Evolutionary conservation across 208 protist genomes (phyloP).

Genomic region (Crithidia thermophila): DNA sequence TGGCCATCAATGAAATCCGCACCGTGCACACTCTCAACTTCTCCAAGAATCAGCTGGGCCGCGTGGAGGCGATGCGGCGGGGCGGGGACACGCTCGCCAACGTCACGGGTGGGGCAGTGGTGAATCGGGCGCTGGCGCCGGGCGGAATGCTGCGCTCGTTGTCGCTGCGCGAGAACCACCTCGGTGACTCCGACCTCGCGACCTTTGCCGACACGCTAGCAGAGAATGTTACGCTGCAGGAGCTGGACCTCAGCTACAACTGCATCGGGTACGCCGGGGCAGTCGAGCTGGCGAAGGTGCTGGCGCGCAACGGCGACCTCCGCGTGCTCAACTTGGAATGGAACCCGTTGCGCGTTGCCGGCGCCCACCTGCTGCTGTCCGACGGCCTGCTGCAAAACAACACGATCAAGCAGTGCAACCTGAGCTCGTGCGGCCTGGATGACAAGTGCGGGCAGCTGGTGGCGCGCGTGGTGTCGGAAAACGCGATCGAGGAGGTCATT

Average conservation of each 20-base stretch:
- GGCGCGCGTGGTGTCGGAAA: conserved; percentile 81
- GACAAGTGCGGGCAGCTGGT: conserved; percentile 71
- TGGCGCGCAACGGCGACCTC: conserved; percentile 84
- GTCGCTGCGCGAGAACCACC: conserved; percentile 69
- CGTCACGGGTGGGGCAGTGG: conserved; percentile 54
- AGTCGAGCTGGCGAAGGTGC: conserved; percentile 66
- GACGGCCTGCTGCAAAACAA: conserved; percentile 89
- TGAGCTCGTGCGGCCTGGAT: conserved; percentile 82
- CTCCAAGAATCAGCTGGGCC: conserved; percentile 73
- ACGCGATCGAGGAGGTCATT: conserved; percentile 88
- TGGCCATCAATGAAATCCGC: conserved; percentile 55
- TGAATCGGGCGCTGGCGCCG: conserved; percentile 61
- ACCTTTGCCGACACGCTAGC: conserved; percentile 69
- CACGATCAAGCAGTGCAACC: conserved; percentile 88
- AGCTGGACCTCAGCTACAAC: conserved; percentile 91
- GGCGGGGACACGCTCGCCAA: conserved; percentile 2
- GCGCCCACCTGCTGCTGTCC: conserved; percentile 56
- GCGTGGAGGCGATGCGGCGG: conserved; percentile 40
- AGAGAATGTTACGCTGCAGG: conserved; percentile 78
- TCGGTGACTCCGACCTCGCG: conserved; percentile 75
- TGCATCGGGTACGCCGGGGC: conserved; percentile 78
- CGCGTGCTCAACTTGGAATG: conserved; percentile 89
- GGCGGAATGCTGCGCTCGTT: conserved; percentile 60
- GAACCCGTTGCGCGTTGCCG: conserved; percentile 80
- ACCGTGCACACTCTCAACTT: conserved; percentile 73